These are phyloP conservation scores for Wickerhamomyces silvicola DNA, from an alignment of 805 yeast genomes.

Conservation along the genomic window DNA sequence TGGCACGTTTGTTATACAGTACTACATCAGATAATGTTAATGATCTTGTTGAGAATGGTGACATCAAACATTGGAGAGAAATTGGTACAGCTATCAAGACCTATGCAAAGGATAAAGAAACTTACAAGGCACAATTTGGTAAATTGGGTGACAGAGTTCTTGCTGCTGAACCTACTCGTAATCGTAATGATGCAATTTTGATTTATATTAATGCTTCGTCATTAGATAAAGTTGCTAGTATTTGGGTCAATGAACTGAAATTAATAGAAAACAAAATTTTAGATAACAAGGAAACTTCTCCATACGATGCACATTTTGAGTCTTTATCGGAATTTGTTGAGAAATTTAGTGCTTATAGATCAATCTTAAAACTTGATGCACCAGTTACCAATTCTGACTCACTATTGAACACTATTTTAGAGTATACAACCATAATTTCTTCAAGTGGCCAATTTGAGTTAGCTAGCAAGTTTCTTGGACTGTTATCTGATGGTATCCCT, in stretches of 20 bases:
- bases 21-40: slow-evolving; percentile 46
- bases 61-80: slow-evolving; percentile 76
- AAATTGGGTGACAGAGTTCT: slow-evolving; percentile 75
- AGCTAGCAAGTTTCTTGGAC: slow-evolving; percentile 62
- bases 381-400: slow-evolving; percentile 22
- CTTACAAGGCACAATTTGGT: slow-evolving; percentile 49
- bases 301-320: slow-evolving; percentile 78
- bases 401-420: slow-evolving; percentile 52
- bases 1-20: slow-evolving; percentile 71
- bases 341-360: slow-evolving; percentile 70
- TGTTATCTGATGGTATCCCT: slow-evolving; percentile 69
- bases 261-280: slow-evolving; percentile 37
- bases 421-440: slow-evolving; percentile 75
- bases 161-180: slow-evolving; percentile 35
- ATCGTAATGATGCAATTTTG: slow-evolving; percentile 68
- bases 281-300: slow-evolving; percentile 38
- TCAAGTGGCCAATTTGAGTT: slow-evolving; percentile 78
- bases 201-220: slow-evolving; percentile 79
- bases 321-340: slow-evolving; percentile 79
- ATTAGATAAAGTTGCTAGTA: slow-evolving; percentile 65
- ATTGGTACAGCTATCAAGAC: slow-evolving; percentile 66
- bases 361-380: slow-evolving; percentile 33
- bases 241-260: slow-evolving; percentile 79
- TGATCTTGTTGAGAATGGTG: slow-evolving; percentile 75
- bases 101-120: slow-evolving; percentile 39